These are phyloP conservation scores for Populus tomentosa DNA, from an alignment of 441 rosid genomes.

Conservation along the genomic window DNA sequence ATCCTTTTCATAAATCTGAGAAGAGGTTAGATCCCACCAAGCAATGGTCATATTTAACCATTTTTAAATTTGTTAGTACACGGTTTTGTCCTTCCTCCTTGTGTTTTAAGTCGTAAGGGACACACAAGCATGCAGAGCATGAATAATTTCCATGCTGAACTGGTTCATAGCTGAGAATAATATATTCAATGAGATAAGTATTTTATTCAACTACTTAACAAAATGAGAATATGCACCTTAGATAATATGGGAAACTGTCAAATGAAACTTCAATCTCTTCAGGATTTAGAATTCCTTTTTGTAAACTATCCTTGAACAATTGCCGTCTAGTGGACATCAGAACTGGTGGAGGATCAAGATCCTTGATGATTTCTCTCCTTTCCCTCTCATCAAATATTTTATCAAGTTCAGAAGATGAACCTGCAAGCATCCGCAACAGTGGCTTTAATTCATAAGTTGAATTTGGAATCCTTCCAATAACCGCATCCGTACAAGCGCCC, in stretches of 20 bases:
- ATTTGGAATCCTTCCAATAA: conserved; percentile 48
- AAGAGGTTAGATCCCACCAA: not conserved
- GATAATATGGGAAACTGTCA: conserved; percentile 80
- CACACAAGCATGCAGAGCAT: not conserved
- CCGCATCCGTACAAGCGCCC: conserved; percentile 53
- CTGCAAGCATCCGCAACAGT: conserved; percentile 55
- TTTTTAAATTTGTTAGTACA: not conserved
- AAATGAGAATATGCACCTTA: conserved; percentile 47
- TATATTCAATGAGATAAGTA: not conserved
- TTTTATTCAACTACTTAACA: not conserved
- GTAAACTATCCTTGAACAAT: conserved; percentile 65
- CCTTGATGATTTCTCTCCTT: conserved; percentile 49
- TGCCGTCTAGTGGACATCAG: conserved; percentile 62
- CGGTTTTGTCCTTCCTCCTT: not conserved
- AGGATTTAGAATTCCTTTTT: conserved; percentile 61
- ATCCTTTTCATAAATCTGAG: not conserved
- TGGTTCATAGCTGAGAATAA: not conserved
- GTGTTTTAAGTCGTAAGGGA: not conserved
- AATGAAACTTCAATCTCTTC: conserved; percentile 72
- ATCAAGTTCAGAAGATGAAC: conserved; percentile 54
- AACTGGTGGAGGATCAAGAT: conserved; percentile 42
- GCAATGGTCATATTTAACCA: not conserved
- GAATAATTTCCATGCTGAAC: not conserved
- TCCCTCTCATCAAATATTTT: conserved; percentile 66
- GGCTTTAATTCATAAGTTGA: conserved; percentile 63